phyloP scores from a whole-genome alignment of 345 rosid species.

The Alliaria petiolata region DNA sequence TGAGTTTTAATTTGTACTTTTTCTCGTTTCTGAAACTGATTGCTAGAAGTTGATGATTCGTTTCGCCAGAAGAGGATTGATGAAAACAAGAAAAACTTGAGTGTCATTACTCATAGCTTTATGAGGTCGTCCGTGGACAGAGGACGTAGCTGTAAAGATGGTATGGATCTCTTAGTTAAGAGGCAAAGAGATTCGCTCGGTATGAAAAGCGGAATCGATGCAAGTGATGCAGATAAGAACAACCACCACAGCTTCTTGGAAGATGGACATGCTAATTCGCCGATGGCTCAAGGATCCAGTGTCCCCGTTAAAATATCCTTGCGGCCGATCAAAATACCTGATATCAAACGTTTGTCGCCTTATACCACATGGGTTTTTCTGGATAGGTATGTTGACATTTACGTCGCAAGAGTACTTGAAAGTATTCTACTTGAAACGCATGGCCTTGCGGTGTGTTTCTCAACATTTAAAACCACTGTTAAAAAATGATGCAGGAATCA shows the following conservation, averaged over 20 bases:
- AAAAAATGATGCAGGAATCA: constrained; percentile 66
- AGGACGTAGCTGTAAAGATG: constrained; percentile 41
- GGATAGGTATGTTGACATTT: too few species aligned
- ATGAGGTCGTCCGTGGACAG: constrained; percentile 52
- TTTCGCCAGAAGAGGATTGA: constrained; percentile 68
- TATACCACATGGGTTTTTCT: constrained; percentile 96
- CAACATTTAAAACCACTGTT: background rate
- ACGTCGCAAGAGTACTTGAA: background rate
- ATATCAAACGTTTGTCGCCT: constrained; percentile 75
- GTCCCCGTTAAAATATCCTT: constrained; percentile 70
- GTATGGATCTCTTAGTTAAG: constrained; percentile 62
- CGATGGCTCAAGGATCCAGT: constrained; percentile 72
- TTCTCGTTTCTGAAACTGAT: constrained; percentile 8
- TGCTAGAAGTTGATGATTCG: background rate
- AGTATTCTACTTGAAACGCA: too few species aligned
- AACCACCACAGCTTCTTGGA: constrained; percentile 48
- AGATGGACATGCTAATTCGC: constrained; percentile 51
- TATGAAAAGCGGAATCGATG: constrained; percentile 57
- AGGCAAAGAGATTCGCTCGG: constrained; percentile 70
- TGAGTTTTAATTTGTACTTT: background rate
- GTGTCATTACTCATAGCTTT: constrained; percentile 49
- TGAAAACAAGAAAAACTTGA: constrained; percentile 63
- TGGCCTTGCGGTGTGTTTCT: too few species aligned
- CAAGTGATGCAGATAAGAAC: constrained; percentile 50
- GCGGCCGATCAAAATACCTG: constrained; percentile 74